Conservation (phyloP, 2,329 filamentous ascomycete species). For the Curvularia hawaiiensis region DNA sequence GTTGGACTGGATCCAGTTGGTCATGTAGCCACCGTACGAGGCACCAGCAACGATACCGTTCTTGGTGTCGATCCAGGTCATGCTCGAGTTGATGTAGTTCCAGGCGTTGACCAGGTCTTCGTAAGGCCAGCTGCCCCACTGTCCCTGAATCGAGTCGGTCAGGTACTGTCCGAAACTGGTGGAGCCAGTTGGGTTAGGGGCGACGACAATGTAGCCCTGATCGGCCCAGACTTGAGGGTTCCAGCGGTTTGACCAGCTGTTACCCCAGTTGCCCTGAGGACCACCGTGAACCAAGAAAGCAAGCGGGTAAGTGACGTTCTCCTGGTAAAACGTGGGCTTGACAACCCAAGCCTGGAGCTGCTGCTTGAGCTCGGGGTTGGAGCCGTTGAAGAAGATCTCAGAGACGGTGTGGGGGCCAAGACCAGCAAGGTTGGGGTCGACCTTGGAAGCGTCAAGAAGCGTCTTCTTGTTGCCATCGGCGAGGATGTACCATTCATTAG, state of each 20-base stretch:
- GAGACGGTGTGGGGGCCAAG: constrained; percentile 66
- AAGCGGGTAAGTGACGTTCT: constrained; percentile 76
- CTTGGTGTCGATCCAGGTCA: constrained; percentile 70
- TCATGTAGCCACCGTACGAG: constrained; percentile 53
- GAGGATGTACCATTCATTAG: constrained; percentile 39
- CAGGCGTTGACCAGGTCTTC: constrained; percentile 80
- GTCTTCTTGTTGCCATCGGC: constrained; percentile 42
- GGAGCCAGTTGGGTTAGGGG: constrained; percentile 82
- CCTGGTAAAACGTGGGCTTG: constrained; percentile 67
- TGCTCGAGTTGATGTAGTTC: constrained; percentile 70
- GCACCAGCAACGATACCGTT: constrained; percentile 78
- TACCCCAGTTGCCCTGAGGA: constrained; percentile 74
- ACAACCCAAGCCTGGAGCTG: constrained; percentile 71
- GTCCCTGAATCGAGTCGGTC: constrained; percentile 73
- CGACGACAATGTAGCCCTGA: constrained; percentile 82
- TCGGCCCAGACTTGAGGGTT: constrained; percentile 85
- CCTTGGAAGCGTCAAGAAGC: constrained; percentile 66
- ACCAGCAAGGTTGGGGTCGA: constrained; percentile 68
- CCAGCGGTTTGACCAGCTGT: constrained; percentile 82
- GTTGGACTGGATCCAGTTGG: constrained; percentile 87
- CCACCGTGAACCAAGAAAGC: constrained; percentile 83
- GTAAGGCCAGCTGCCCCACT: constrained; percentile 90
- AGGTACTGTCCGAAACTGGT: constrained; percentile 83
- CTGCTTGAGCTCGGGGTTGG: constrained; percentile 57
- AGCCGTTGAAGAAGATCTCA: constrained; percentile 75